phyloP scores from a whole-genome alignment of 1,284 basidiomycete genomes.

The Boletus sp. region DNA sequence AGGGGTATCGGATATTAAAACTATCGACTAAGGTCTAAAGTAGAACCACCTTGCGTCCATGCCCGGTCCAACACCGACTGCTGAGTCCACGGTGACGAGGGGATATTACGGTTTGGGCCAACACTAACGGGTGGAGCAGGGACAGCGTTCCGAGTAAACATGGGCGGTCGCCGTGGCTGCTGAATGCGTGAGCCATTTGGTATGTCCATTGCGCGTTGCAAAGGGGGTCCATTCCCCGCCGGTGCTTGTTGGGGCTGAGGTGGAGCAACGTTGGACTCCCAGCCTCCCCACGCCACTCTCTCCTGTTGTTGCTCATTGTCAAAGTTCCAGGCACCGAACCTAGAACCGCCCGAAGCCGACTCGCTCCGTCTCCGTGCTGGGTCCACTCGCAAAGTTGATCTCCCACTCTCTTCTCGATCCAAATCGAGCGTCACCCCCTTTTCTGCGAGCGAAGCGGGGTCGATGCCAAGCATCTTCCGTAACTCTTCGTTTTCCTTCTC shows the following conservation, averaged over 20 bases:
- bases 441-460: constrained; percentile 47
- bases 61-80: constrained; percentile 34
- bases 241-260: constrained; percentile 25
- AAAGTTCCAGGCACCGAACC: constrained; percentile 28
- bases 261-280: constrained; percentile 27
- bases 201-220: constrained; percentile 47
- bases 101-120: constrained; percentile 25
- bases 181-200: constrained; percentile 46
- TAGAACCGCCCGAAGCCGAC: constrained; percentile 22
- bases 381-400: constrained; percentile 22
- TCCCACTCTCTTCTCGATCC: constrained; percentile 34
- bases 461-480: constrained; percentile 70
- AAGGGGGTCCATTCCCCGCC: constrained; percentile 31
- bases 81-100: constrained; percentile 31
- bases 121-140: constrained; percentile 36
- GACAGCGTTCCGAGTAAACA: constrained; percentile 37
- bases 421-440: constrained; percentile 49
- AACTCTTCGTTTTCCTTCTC: constrained; percentile 79
- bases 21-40: constrained; percentile 39
- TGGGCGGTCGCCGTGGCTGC: constrained; percentile 43
- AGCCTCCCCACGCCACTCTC: constrained; percentile 26
- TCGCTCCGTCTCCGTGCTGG: constrained; percentile 27
- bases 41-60: constrained; percentile 36
- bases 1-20: constrained; percentile 12
- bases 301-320: constrained; percentile 27